These are phyloP conservation scores for Hyaloscypha hepaticicola DNA, from an alignment of 495 filamentous ascomycete species.

Conservation along the genomic window DNA sequence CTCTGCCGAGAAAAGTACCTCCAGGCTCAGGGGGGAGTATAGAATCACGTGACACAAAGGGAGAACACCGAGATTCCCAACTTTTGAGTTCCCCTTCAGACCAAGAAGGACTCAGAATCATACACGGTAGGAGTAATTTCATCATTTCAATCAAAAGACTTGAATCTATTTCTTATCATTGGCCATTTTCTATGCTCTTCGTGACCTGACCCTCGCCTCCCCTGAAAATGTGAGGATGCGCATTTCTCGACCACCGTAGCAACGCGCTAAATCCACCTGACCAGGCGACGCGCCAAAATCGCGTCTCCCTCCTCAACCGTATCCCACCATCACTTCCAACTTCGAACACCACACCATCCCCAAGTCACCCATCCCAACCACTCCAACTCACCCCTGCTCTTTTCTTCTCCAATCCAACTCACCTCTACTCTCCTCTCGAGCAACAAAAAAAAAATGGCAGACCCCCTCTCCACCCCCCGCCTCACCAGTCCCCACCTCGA, in stretches of 20 bases:
- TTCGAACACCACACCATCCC: neutral
- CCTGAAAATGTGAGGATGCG: neutral
- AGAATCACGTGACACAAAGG: too few species aligned
- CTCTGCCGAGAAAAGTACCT: too few species aligned
- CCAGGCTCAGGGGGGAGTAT: too few species aligned
- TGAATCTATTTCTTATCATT: too few species aligned
- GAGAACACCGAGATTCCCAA: too few species aligned
- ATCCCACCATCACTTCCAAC: neutral
- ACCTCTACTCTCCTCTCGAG: neutral
- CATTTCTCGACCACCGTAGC: neutral
- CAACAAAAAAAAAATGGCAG: constrained; percentile 28
- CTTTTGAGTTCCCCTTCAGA: too few species aligned
- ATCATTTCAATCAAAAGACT: too few species aligned
- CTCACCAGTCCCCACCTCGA: constrained; percentile 66
- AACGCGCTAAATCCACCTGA: constrained; percentile 2
- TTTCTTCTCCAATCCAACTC: neutral
- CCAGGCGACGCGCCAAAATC: constrained; percentile 8
- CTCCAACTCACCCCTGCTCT: neutral
- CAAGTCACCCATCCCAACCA: neutral
- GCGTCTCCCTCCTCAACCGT: constrained; percentile 5
- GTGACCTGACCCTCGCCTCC: neutral
- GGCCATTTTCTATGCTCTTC: neutral
- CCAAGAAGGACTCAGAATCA: too few species aligned
- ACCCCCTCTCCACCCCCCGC: constrained; percentile 63
- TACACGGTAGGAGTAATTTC: too few species aligned